Evolutionary conservation across 768 basidiomycete genomes (phyloP).

Genomic region (Mrakia hoshinonis): DNA sequence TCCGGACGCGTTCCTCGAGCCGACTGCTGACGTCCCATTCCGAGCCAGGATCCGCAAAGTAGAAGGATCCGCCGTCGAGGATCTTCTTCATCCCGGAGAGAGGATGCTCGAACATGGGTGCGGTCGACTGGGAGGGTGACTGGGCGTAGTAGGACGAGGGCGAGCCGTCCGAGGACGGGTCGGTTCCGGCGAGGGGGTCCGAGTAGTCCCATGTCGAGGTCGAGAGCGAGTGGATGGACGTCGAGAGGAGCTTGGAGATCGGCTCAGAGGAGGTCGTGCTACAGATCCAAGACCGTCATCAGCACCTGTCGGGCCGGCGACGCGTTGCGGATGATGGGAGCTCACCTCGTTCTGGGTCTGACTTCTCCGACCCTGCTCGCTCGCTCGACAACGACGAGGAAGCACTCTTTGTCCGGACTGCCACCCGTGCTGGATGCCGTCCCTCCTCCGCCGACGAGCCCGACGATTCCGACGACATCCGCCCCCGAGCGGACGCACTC

Average conservation of each 20-base stretch:
- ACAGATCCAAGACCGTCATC: constrained; percentile 32
- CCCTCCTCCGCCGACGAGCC: constrained; percentile 45
- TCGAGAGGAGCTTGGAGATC: constrained; percentile 63
- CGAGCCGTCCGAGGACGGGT: constrained; percentile 13
- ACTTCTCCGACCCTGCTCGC: constrained; percentile 45
- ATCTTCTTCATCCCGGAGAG: constrained; percentile 84
- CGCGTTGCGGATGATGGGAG: constrained; percentile 68
- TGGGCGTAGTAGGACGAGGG: constrained; percentile 17
- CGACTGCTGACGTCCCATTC: constrained; percentile 86
- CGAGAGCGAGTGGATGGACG: constrained; percentile 79
- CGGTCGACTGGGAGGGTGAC: constrained; percentile 11
- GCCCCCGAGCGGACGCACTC: constrained; percentile 61
- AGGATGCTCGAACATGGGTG: constrained; percentile 63
- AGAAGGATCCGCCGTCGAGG: constrained; percentile 83
- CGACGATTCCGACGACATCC: constrained; percentile 69
- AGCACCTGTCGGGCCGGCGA: constrained; percentile 63
- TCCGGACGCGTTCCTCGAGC: constrained; percentile 58
- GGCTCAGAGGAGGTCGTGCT: constrained; percentile 48
- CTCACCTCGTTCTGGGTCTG: constrained; percentile 42
- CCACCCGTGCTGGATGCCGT: constrained; percentile 31
- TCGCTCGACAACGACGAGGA: constrained; percentile 23
- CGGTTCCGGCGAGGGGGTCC: constrained; percentile 13
- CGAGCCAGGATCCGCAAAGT: constrained; percentile 65
- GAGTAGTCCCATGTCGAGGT: constrained; percentile 73
- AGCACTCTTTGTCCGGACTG: constrained; percentile 8